Conservation (phyloP, 306 rosid genomes). For the Quercus suber region DNA sequence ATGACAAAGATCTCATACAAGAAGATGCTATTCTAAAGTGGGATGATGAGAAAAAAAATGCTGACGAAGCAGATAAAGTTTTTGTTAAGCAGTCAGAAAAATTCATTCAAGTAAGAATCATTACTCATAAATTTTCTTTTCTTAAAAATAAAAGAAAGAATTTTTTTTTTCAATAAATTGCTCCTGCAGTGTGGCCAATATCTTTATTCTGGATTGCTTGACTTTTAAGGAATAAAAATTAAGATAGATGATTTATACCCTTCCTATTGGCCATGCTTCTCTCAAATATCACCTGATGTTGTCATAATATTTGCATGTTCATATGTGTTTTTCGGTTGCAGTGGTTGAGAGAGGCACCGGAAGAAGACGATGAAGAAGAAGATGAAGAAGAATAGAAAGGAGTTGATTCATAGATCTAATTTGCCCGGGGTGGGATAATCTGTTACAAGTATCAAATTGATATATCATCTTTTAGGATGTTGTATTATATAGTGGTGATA, state of each 20-base stretch:
- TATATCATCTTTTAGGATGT: background rate
- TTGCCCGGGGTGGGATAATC: background rate
- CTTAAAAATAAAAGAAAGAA: background rate
- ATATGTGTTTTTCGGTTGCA: constrained; percentile 24
- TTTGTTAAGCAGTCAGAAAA: constrained; percentile 70
- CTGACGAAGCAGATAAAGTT: constrained; percentile 77
- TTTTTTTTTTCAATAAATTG: background rate
- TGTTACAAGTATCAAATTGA: background rate
- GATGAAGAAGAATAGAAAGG: constrained; percentile 12
- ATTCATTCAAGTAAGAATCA: constrained; percentile 62
- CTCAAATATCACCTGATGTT: background rate
- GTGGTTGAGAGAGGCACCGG: constrained; percentile 89
- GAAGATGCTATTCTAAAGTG: constrained; percentile 92
- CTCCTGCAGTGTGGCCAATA: background rate
- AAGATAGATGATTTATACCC: background rate
- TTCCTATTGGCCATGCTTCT: background rate
- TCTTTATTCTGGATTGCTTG: background rate
- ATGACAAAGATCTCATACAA: constrained; percentile 63
- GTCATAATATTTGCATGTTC: background rate
- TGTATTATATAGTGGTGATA: constrained; percentile 9
- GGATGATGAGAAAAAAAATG: constrained; percentile 82
- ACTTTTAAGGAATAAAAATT: background rate
- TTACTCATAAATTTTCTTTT: background rate
- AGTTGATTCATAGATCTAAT: background rate
- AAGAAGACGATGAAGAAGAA: constrained; percentile 73